Percentiles rank a stretch among this genome's conserved stretches.
Evolutionary conservation across 495 filamentous ascomycete genomes (phyloP).

Genomic region (Glonium stellatum): DNA sequence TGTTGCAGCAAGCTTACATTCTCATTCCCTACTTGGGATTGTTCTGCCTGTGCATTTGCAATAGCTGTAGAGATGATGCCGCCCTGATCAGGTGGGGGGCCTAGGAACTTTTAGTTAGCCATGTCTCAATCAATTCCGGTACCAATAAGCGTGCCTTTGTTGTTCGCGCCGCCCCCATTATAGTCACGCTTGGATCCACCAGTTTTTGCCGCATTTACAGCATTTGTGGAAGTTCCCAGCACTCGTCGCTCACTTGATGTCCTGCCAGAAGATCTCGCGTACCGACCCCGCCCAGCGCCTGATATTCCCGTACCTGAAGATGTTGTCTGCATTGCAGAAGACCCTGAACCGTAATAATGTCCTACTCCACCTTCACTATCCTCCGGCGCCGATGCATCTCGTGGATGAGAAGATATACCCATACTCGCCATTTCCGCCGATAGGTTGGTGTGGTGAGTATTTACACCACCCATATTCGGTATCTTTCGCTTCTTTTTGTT

Average conservation of each 20-base stretch:
- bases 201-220: constrained; percentile 37
- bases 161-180: constrained; percentile 7
- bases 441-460: constrained; percentile 54
- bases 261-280: constrained; percentile 49
- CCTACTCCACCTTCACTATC: constrained; percentile 39
- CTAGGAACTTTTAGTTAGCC: constrained; percentile 9
- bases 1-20: constrained; percentile 73
- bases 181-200: constrained; percentile 7
- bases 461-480: constrained; percentile 69
- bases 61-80: constrained; percentile 90
- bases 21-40: constrained; percentile 54
- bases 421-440: constrained; percentile 58
- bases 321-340: constrained; percentile 39
- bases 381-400: constrained; percentile 38
- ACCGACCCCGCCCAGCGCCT: constrained; percentile 72
- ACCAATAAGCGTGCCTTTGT: constrained; percentile 6
- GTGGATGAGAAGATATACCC: constrained; percentile 47
- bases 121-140: not conserved
- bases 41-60: constrained; percentile 63
- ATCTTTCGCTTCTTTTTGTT: constrained; percentile 99
- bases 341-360: constrained; percentile 52
- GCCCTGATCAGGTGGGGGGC: constrained; percentile 32
- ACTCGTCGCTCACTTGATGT: constrained; percentile 56
- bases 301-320: constrained; percentile 57
- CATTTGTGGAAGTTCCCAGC: constrained; percentile 51